These are phyloP conservation scores for Ceratocystiopsis brevicomis DNA, from an alignment of 2,329 filamentous ascomycete genomes.

Conservation along the genomic window DNA sequence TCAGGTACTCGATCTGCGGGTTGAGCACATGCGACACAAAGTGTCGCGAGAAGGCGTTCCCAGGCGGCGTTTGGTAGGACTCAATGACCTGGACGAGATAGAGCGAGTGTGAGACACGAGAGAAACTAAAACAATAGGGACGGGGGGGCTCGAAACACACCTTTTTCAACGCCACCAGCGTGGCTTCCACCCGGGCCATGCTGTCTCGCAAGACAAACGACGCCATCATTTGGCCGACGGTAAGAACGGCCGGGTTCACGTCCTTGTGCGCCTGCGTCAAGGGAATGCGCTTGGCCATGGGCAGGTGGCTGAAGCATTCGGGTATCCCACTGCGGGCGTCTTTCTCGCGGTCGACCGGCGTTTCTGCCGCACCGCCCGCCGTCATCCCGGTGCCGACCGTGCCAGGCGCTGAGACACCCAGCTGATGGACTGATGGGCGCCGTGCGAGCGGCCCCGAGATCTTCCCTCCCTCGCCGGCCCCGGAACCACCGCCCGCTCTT, in stretches of 20 bases:
- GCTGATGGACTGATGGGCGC: constrained; percentile 11
- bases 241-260: constrained; percentile 72
- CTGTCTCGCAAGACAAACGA: constrained; percentile 79
- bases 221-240: constrained; percentile 76
- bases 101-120: background rate
- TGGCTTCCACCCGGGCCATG: constrained; percentile 72
- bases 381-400: constrained; percentile 10
- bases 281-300: constrained; percentile 40
- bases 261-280: constrained; percentile 46
- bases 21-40: constrained; percentile 81
- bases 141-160: constrained; percentile 22
- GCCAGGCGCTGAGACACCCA: constrained; percentile 8
- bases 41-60: constrained; percentile 73
- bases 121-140: too few species aligned
- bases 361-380: constrained; percentile 27
- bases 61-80: constrained; percentile 75
- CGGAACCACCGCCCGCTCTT: background rate
- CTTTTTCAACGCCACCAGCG: constrained; percentile 74
- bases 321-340: constrained; percentile 44
- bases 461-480: constrained; percentile 12
- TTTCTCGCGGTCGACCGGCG: constrained; percentile 31
- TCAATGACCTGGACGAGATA: constrained; percentile 56
- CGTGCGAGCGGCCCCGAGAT: constrained; percentile 2
- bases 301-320: constrained; percentile 67
- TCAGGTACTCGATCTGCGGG: constrained; percentile 87